Evolutionary conservation across 2,329 filamentous ascomycete genomes (phyloP).

Genomic region (Penicillium oxalicum): DNA sequence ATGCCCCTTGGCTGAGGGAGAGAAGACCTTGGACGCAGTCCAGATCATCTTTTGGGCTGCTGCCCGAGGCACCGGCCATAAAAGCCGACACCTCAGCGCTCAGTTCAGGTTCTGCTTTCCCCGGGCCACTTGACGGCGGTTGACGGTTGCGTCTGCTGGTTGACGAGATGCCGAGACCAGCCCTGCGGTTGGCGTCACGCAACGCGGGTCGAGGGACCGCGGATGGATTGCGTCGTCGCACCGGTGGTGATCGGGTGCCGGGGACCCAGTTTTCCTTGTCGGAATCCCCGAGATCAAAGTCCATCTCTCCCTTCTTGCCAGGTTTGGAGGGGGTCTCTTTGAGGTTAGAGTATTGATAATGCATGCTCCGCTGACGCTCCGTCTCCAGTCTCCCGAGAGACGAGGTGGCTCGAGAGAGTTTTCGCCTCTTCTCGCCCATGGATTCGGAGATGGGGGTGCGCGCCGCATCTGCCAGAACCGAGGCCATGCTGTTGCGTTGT

Average conservation of each 20-base stretch:
- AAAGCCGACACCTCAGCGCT: slow-evolving; percentile 66
- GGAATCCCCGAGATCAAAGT: slow-evolving; percentile 61
- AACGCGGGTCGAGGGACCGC: slow-evolving; percentile 38
- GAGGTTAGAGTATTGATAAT: slow-evolving; percentile 21
- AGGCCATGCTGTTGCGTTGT: slow-evolving; percentile 49
- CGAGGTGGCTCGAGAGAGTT: slow-evolving; percentile 55
- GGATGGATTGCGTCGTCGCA: slow-evolving; percentile 29
- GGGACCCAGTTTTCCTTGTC: slow-evolving; percentile 90
- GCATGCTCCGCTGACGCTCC: slow-evolving; percentile 34
- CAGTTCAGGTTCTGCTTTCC: slow-evolving; percentile 38
- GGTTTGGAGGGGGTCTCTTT: slow-evolving; percentile 24
- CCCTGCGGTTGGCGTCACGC: slow-evolving; percentile 37
- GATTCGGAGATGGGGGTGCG: slow-evolving; percentile 46
- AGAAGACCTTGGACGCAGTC: slow-evolving; percentile 86
- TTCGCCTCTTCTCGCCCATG: slow-evolving; percentile 53
- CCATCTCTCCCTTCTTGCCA: slow-evolving; percentile 32
- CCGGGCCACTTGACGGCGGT: slow-evolving; percentile 25
- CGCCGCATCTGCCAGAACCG: slow-evolving; percentile 39
- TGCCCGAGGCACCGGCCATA: slow-evolving; percentile 55
- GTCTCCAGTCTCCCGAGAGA: slow-evolving; percentile 58
- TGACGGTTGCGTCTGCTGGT: slow-evolving; percentile 26
- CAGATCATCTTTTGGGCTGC: slow-evolving; percentile 71
- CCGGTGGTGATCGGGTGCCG: slow-evolving; percentile 40
- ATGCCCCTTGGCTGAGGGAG: slow-evolving; percentile 86
- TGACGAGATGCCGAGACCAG: slow-evolving; percentile 20